Evolutionary conservation across 345 rosid genomes (phyloP).

Genomic region (Eucalyptus viminalis): DNA sequence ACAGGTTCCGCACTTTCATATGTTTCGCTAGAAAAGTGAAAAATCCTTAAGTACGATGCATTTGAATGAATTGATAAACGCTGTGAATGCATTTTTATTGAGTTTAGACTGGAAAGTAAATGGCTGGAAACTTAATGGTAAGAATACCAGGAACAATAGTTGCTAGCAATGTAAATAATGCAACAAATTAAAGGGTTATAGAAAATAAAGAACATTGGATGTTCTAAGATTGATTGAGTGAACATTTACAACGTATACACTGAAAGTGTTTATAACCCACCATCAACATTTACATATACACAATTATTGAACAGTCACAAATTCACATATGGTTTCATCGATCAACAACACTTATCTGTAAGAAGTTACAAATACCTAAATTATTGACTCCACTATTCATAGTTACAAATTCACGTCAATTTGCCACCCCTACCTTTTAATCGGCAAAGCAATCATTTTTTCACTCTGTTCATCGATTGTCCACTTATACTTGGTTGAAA

Average conservation of each 20-base stretch:
- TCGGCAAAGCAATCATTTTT: neutral
- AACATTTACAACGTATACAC: neutral
- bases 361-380: neutral
- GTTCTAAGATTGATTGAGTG: neutral
- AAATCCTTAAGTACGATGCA: neutral
- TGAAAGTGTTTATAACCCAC: neutral
- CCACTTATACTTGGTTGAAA: neutral
- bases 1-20: neutral
- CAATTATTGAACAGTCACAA: neutral
- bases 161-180: neutral
- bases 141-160: neutral
- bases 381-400: neutral
- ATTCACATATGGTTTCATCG: neutral
- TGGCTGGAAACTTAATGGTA: neutral
- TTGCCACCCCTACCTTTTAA: neutral
- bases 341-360: neutral
- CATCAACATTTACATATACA: neutral
- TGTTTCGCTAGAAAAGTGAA: neutral
- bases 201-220: neutral
- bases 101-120: neutral
- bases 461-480: neutral
- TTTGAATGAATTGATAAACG: neutral
- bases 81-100: neutral
- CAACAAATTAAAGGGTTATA: neutral
- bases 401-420: neutral